Evolutionary conservation across 352 stramenopile genomes (phyloP).

Genomic region (Thraustotheca clavata): DNA sequence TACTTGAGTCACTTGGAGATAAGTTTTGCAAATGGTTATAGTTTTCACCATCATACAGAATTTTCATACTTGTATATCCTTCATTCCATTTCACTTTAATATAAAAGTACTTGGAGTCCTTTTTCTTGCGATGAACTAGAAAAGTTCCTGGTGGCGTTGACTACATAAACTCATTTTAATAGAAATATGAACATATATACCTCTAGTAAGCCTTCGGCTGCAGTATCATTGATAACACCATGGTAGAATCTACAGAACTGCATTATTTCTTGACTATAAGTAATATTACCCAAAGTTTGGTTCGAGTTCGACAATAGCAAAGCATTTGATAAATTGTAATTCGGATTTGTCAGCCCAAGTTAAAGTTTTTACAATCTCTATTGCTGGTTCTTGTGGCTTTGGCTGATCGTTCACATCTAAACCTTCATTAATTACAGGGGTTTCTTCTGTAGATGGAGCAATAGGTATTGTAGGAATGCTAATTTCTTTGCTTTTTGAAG

Average conservation of each 20-base stretch:
- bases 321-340: not conserved
- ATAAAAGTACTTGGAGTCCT: not conserved
- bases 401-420: no score
- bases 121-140: slow-evolving; percentile 11
- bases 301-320: slow-evolving; percentile 18
- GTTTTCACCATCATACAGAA: not conserved
- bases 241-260: slow-evolving; percentile 17
- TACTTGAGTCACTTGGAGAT: not conserved
- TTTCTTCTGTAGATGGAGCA: no score
- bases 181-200: not conserved
- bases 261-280: not conserved
- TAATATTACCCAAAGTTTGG: not conserved
- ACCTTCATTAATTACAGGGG: no score
- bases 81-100: slow-evolving; percentile 18
- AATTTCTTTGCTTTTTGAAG: not conserved
- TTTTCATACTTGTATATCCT: slow-evolving; percentile 9
- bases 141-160: slow-evolving; percentile 1
- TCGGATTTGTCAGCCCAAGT: slow-evolving; percentile 4
- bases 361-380: no score
- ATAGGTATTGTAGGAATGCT: not conserved
- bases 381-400: no score
- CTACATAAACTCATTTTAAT: not conserved
- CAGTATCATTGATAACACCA: not conserved
- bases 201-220: slow-evolving; percentile 1
- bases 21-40: slow-evolving; percentile 3